phyloP scores from a whole-genome alignment of 169 alveolate species.

The Besnoitia besnoiti region DNA sequence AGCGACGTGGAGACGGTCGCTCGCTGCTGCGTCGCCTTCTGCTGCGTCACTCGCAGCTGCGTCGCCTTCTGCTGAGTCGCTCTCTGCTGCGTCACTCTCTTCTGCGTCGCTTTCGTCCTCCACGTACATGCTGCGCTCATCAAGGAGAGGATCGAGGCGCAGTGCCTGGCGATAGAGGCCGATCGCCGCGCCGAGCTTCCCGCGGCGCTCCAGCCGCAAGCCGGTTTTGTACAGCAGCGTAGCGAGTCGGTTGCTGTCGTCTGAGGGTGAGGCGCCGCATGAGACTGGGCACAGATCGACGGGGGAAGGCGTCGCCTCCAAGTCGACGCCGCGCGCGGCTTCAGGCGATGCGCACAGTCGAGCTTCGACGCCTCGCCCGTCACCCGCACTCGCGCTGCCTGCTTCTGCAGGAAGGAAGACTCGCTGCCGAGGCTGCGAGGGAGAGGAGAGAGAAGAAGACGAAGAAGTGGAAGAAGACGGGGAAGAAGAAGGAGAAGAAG shows the following conservation, averaged over 20 bases:
- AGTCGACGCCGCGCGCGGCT: too few species aligned
- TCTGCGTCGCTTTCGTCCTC: slow-evolving; percentile 25
- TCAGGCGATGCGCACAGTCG: too few species aligned
- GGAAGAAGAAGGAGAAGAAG: too few species aligned
- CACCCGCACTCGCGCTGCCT: not conserved
- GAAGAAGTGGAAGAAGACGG: too few species aligned
- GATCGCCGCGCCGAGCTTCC: slow-evolving; percentile 33
- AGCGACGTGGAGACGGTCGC: not conserved
- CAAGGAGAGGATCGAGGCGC: slow-evolving; percentile 42
- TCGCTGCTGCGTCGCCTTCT: not conserved
- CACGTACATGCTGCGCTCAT: not conserved
- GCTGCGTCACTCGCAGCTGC: not conserved
- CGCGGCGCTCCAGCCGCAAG: slow-evolving; percentile 31
- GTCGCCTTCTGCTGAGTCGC: slow-evolving; percentile 10
- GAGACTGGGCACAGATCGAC: not conserved
- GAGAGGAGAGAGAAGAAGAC: too few species aligned
- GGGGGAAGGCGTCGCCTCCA: slow-evolving; percentile 14
- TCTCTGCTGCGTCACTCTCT: not conserved
- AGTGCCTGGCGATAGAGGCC: slow-evolving; percentile 52
- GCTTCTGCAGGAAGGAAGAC: not conserved
- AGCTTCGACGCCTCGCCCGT: not conserved
- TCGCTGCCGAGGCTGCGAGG: not conserved
- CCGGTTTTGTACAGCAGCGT: slow-evolving; percentile 22
- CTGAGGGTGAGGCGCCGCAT: not conserved
- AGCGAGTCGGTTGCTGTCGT: not conserved